Evolutionary conservation across 2,329 filamentous ascomycete species (phyloP), one percentile per base, ranked within the genome.

Genomic region (Sclerotiophoma versabilis): DNA sequence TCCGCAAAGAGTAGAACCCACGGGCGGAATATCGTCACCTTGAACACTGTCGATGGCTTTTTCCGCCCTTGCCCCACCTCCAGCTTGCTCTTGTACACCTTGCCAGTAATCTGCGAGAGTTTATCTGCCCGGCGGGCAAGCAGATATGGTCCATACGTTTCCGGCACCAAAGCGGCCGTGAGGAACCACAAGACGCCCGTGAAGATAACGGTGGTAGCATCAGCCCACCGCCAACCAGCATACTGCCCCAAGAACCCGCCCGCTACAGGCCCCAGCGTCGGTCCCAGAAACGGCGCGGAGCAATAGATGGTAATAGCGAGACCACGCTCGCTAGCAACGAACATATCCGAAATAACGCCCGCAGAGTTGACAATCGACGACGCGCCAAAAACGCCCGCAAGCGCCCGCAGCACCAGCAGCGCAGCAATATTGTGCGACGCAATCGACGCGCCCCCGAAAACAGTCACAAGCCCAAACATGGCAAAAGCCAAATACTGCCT

Each of bases 221-320:
- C 7, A 6, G 17, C 32, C 88, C 88, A 91, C 32, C 87, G 81
- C 88, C 88, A 91, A 1, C 81, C 84, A n/a, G 80, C 83, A 57
- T 81, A 76, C 63, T 87, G 75, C 0, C 85, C 79, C 17, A 89
- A 84, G 66, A 85, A 88, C 2, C 83, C 86, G 11, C 86, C 86
- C 1, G 81, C 81, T 4, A 89, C 82, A 0, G 87, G 87, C 0
- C 86, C 87, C 5, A 10, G 86, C 85, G 0, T 86, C 86, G 2
- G 88, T 0, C 71, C 72, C 23, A 72, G 70, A 0, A 72, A 50
- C 4, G 68, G 60, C 0, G 66, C 70, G 39, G 71, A 38, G 9
- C 62, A 63, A 43, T 68, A 71, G 4, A 73, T 30, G 0, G 70
- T 64, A 7, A 69, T 66, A 0, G 70, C 69, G 15, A 57, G 60